Base-by-base conservation (phyloP, 805 yeast species). In the Schwanniomyces vanrijiae region DNA sequence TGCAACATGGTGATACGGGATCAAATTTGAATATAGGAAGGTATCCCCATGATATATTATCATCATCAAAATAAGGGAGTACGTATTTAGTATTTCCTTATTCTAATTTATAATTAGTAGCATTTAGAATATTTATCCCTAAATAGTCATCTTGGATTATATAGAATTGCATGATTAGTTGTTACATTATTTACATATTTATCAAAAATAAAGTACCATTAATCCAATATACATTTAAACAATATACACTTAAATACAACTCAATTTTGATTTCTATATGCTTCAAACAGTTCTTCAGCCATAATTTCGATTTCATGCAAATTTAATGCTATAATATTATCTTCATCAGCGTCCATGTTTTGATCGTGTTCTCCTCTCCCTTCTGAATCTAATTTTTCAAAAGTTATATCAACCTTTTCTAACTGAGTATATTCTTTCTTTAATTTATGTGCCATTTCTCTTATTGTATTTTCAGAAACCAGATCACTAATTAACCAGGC, bases 391-490 rank as follows among this genome's bases (percentile, higher is more conserved):
- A 49, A 49, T 52, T 83, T 82, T 52, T 83, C 87, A 59, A 82
- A 83, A 1, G 78, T 76, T 22, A 86, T 71, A 31, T 77, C 81
- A 13, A 64, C 55, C 50, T 77, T 82, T 10, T 52, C 44, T 22
- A 83, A 35, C 0, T 46, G 39, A 18, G 58, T 67, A 7, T 73
- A 54, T 41, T 74, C 80, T 46, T 69, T 77, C 40, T 70, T 71
- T 40, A 88, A 59, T 52, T 88, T 94, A 46, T 81, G 83, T 0
- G 92, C 88, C 20, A 90, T 64, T 37, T 78, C 75, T 46, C 88
- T 71, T 21, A 90, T 59, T 20, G 78, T 76, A 33, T 65, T 71
- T 53, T 86, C 91, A 51, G 75, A 74, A 34, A 88, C 82, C 37
- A 74, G 75, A 44, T 81, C 83, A 47, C 78, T 68, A 19, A 86